Conservation (phyloP, 495 filamentous ascomycete genomes). For the Lasiosphaeriaceae sp. region DNA sequence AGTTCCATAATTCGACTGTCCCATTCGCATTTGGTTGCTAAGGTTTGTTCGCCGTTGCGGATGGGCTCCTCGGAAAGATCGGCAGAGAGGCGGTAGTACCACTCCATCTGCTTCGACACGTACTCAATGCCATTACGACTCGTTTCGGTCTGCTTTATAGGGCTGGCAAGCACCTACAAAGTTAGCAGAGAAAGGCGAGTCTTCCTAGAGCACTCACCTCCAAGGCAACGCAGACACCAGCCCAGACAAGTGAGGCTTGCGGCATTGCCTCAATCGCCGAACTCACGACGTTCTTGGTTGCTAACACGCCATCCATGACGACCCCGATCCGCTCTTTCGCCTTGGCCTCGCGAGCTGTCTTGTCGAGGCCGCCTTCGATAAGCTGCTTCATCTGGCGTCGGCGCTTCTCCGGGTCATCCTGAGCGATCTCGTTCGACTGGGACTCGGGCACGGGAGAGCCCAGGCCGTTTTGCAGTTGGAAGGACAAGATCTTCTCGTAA, state of each 20-base stretch:
- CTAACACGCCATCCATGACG: neutral
- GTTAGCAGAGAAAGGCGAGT: neutral
- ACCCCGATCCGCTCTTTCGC: slow-evolving; percentile 7
- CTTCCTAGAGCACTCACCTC: slow-evolving; percentile 2
- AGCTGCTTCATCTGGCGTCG: slow-evolving; percentile 13
- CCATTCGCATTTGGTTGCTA: neutral
- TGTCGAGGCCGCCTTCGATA: slow-evolving; percentile 11
- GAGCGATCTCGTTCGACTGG: slow-evolving; percentile 7
- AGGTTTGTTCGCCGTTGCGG: neutral
- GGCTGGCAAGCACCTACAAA: slow-evolving; percentile 2
- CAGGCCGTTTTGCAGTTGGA: slow-evolving; percentile 5
- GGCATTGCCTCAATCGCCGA: slow-evolving; percentile 4
- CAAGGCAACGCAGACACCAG: slow-evolving; percentile 1
- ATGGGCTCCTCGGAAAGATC: slow-evolving; percentile 1
- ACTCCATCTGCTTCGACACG: slow-evolving; percentile 3
- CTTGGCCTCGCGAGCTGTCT: slow-evolving; percentile 5
- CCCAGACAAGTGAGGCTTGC: slow-evolving; percentile 1
- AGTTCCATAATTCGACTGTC: slow-evolving; percentile 16
- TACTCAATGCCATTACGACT: slow-evolving; percentile 3
- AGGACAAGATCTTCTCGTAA: slow-evolving; percentile 18
- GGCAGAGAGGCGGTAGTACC: neutral
- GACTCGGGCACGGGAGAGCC: neutral
- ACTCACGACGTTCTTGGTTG: slow-evolving; percentile 5
- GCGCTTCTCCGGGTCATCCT: slow-evolving; percentile 2
- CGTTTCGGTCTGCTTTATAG: neutral